Conservation (phyloP, 2,329 filamentous ascomycete species). For the Talaromyces sp. region DNA sequence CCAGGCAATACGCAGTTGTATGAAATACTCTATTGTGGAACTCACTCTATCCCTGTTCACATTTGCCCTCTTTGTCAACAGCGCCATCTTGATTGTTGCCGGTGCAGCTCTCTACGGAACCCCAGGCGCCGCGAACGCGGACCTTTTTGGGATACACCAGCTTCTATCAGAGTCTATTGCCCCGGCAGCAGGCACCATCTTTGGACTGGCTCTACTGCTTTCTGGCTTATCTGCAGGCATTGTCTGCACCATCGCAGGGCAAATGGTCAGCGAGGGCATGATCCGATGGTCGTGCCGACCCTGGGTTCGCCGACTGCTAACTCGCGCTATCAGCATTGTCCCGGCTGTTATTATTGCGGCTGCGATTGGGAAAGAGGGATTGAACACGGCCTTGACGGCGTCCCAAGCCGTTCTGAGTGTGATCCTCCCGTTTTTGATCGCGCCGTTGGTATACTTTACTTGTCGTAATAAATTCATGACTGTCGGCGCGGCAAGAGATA, state of each 20-base stretch:
- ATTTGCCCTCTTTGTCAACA: constrained; percentile 80
- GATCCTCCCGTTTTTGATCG: constrained; percentile 74
- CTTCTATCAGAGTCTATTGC: constrained; percentile 65
- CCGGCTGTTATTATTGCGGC: constrained; percentile 79
- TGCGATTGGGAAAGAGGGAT: constrained; percentile 64
- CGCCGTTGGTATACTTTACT: constrained; percentile 80
- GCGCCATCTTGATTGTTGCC: constrained; percentile 73
- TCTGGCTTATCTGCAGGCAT: constrained; percentile 78
- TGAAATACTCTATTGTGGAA: constrained; percentile 68
- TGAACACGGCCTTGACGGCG: constrained; percentile 66
- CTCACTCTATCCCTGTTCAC: constrained; percentile 68
- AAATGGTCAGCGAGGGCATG: constrained; percentile 83
- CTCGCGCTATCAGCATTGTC: constrained; percentile 71
- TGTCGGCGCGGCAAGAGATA: constrained; percentile 45
- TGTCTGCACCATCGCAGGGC: constrained; percentile 81
- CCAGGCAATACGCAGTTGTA: constrained; percentile 64
- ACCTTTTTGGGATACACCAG: constrained; percentile 77
- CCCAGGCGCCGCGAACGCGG: constrained; percentile 57
- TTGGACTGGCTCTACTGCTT: constrained; percentile 72
- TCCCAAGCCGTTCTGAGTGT: constrained; percentile 73
- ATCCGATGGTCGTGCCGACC: constrained; percentile 67
- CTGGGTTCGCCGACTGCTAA: constrained; percentile 73
- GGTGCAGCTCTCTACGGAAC: constrained; percentile 67
- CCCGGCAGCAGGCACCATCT: constrained; percentile 73
- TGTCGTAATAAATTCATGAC: constrained; percentile 76